phyloP scores from a whole-genome alignment of 73 alveolate species.

The Loxodes magnus region DNA sequence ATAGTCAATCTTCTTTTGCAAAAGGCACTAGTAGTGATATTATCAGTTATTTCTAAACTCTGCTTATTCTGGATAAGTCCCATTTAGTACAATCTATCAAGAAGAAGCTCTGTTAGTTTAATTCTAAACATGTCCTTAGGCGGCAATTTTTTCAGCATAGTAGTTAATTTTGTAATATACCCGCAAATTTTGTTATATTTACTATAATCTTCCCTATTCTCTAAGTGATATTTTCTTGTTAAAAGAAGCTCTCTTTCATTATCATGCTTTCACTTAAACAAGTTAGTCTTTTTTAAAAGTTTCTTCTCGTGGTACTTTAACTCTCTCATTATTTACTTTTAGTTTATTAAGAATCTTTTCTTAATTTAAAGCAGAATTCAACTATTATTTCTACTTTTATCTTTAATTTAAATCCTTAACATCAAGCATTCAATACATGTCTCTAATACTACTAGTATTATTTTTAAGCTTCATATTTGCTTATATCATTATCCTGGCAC shows the following conservation, averaged over 20 bases:
- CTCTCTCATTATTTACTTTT: constrained; percentile 82
- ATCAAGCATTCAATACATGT: constrained; percentile 25
- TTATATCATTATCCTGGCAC: too few relatives aligned
- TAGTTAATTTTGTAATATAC: constrained; percentile 65
- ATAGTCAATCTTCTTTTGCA: constrained; percentile 97
- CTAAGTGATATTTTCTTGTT: constrained; percentile 84
- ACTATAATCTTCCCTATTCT: constrained; percentile 94
- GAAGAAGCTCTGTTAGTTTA: constrained; percentile 84
- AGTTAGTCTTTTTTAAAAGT: constrained; percentile 91
- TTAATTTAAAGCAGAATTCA: constrained; percentile 7
- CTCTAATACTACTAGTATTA: too few relatives aligned
- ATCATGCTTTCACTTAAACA: constrained; percentile 93
- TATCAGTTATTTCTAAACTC: constrained; percentile 67
- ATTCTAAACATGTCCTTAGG: constrained; percentile 87
- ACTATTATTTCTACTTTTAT: background rate
- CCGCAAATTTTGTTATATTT: constrained; percentile 94
- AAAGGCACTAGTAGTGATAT: constrained; percentile 85
- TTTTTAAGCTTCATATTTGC: background rate
- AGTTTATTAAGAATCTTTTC: background rate
- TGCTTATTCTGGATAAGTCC: constrained; percentile 74
- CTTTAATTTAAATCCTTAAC: constrained; percentile 11
- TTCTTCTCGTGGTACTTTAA: constrained; percentile 97
- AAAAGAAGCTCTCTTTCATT: constrained; percentile 77
- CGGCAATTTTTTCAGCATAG: constrained; percentile 74
- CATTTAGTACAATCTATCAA: constrained; percentile 84